phyloP scores from a whole-genome alignment of 768 basidiomycete species.

The Podaxis sp. region DNA sequence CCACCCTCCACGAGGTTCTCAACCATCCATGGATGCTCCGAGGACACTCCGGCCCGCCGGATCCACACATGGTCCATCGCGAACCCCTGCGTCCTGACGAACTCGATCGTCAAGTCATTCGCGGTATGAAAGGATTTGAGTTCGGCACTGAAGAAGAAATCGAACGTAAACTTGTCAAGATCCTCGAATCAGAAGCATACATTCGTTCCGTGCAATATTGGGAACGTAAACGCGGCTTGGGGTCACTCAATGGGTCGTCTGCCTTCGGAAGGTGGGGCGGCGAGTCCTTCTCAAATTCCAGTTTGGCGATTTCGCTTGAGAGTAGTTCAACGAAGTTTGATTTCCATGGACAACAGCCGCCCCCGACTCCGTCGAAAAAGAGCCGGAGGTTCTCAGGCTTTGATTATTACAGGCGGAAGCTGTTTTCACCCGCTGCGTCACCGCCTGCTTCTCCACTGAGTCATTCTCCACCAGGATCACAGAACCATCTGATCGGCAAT shows the following conservation, averaged over 20 bases:
- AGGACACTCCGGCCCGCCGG: conserved; percentile 75
- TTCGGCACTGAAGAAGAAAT: conserved; percentile 90
- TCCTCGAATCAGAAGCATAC: conserved; percentile 80
- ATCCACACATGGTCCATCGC: conserved; percentile 81
- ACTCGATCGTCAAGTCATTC: conserved; percentile 80
- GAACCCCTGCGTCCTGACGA: conserved; percentile 88
- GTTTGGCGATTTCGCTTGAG: conserved; percentile 63
- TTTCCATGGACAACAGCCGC: conserved; percentile 16
- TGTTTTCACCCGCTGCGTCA: conserved; percentile 66
- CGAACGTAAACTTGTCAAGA: conserved; percentile 60
- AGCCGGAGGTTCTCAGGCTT: conserved; percentile 90
- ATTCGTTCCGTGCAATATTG: conserved; percentile 67
- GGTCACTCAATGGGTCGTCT: conserved; percentile 29
- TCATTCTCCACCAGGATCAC: conserved; percentile 58
- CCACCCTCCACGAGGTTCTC: conserved; percentile 80
- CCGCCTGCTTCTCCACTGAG: conserved; percentile 35
- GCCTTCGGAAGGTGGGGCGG: conserved; percentile 32
- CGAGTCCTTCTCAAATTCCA: conserved; percentile 62
- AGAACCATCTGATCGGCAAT: conserved; percentile 47
- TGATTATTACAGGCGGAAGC: conserved; percentile 88
- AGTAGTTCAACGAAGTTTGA: conserved; percentile 39
- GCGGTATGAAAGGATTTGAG: conserved; percentile 94
- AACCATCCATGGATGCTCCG: conserved; percentile 91
- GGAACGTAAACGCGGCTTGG: conserved; percentile 62
- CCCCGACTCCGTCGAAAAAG: conserved; percentile 51